phyloP scores from a whole-genome alignment of 352 stramenopile species.

The Phytophthora aleatoria region DNA sequence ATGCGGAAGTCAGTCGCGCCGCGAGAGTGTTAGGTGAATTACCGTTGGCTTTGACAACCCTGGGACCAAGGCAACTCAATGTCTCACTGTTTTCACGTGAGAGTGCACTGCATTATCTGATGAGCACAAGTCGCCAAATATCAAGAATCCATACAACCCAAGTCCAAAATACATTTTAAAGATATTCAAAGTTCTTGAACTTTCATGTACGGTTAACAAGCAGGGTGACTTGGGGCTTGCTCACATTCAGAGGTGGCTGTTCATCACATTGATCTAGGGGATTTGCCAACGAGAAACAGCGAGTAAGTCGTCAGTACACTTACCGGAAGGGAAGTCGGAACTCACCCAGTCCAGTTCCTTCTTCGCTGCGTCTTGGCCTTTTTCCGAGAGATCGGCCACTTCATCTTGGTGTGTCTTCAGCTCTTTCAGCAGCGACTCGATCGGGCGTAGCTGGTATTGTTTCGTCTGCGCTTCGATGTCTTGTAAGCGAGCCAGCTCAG shows the following conservation, averaged over 20 bases:
- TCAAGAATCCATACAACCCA: too few species aligned
- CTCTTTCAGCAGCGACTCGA: constrained; percentile 31
- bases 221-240: neutral
- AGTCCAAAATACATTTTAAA: neutral
- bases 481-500: constrained; percentile 23
- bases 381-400: constrained; percentile 10
- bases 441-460: constrained; percentile 26
- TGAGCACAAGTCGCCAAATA: neutral
- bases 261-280: constrained; percentile 21
- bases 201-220: too few species aligned
- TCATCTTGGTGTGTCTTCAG: constrained; percentile 25
- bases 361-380: constrained; percentile 21
- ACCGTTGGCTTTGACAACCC: neutral
- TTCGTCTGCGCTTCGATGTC: constrained; percentile 20
- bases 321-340: neutral
- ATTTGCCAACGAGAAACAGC: neutral
- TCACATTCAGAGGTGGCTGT: constrained; percentile 12
- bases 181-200: too few species aligned
- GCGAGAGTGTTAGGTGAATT: neutral
- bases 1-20: neutral
- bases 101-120: neutral
- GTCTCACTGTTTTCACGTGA: constrained; percentile 7
- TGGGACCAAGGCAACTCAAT: neutral
- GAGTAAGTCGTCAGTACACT: neutral
- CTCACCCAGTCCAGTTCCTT: constrained; percentile 32